Percentiles rank a stretch among this genome's conserved stretches.
Conservation (phyloP, 805 yeast species). For the Monosporozyma siamensis region DNA sequence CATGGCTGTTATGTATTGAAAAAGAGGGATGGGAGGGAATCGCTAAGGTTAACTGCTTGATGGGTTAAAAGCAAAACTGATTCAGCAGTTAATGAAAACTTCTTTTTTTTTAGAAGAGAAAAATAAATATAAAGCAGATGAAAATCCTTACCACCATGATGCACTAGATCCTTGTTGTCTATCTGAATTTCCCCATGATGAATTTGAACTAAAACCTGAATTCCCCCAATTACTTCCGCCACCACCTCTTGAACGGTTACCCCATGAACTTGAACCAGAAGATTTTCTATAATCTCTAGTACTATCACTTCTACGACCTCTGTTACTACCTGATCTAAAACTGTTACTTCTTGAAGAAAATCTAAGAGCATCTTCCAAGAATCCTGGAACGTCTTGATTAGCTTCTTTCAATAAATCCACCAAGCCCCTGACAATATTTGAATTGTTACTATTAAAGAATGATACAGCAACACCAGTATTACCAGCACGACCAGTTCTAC, state of each 20-base stretch:
- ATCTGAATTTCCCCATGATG: conserved; percentile 28
- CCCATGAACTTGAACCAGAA: conserved; percentile 21
- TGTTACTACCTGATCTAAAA: conserved; percentile 34
- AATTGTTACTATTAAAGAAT: conserved; percentile 90
- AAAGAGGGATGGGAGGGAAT: no score
- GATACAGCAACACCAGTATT: conserved; percentile 96
- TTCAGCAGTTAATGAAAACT: no score
- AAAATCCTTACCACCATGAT: conserved; percentile 10
- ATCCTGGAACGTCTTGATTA: conserved; percentile 91
- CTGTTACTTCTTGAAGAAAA: conserved; percentile 58
- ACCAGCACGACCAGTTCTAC: conserved; percentile 99
- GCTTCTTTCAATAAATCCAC: conserved; percentile 84
- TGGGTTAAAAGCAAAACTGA: no score
- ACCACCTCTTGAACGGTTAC: conserved; percentile 16
- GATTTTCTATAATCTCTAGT: conserved; percentile 45
- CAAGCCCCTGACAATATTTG: conserved; percentile 76
- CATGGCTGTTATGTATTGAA: no score
- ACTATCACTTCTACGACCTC: conserved; percentile 38
- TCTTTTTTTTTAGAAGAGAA: no score
- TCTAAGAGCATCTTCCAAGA: conserved; percentile 70
- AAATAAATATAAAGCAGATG: no score
- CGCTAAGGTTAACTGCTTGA: no score
- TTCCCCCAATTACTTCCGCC: conserved; percentile 5
- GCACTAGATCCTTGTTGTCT: conserved; percentile 7
- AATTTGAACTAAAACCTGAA: conserved; percentile 26